Base-by-base conservation (phyloP, 192 early-diverging fungal genomes). In the Coemansia reversa region DNA sequence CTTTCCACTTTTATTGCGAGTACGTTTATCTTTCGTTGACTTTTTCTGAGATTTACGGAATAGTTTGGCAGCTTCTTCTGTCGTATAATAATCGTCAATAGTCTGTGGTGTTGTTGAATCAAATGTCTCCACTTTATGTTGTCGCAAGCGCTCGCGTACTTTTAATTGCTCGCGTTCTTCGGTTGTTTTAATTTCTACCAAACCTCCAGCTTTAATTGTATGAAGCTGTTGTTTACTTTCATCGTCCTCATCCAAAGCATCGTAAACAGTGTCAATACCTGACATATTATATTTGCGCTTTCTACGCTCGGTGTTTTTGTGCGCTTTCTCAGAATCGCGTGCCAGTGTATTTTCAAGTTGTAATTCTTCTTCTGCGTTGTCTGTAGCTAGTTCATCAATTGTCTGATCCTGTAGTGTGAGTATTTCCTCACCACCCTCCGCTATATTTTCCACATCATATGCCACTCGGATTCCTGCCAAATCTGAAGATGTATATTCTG, bases 61-160 rank as follows among this genome's bases (percentile, higher is more conserved):
- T 14, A 84, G 58, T 5, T 89, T 66, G 11, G 85, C 79, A 1
- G 89, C 83, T 74, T 98, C 94, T 42, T 94, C 91, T 52, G 88
- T 84, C 48, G 94, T 94, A 79, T 96, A 95, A 70, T 93, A 95
- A 66, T 96, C 95, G 54, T 87, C 86, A 28, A 91, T 60, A 14
- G 19, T 29, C 28, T 16, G 9, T 3, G 61, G 61, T 7, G 50
- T 4, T 5, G 25, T 51, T 2, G n/a, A 24, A 14, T 62, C 61
- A 22, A 53, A 25, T 35, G 51, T 52, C 32, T 62, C 35, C 12
- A 11, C 9, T 9, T 39, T 39, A 9, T 39, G 35, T 39, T 62
- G 58, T 22, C 63, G 54, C 11, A n/a, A 49, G 7, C 4, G 11
- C 14, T 52, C n/a, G 51, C 51, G 51, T 28, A 52, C 27, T 52